Evolutionary conservation across 2,329 filamentous ascomycete genomes (phyloP), one percentile per base, ranked within the genome.

Genomic region (Penicillium sp.): DNA sequence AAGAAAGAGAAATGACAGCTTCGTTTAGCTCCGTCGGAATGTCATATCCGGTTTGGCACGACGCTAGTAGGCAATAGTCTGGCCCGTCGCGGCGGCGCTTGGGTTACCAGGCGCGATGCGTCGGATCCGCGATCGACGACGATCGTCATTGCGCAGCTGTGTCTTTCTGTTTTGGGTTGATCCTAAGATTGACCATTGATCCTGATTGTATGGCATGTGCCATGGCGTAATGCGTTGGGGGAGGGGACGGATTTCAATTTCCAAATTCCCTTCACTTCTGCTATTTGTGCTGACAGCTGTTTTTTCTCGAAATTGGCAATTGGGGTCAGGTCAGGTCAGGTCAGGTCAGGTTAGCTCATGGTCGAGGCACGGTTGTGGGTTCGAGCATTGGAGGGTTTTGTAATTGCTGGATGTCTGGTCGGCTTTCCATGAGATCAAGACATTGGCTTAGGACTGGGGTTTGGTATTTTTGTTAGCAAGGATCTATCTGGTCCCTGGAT

Each of bases 351-450:
- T 5, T 22, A 3, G 18, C 34, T 65, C 61, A 65, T 49, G 63
- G 56, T 51, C 59, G 58, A 28, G 63, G 60, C 14, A 57, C 54
- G 13, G 53, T 41, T 10, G 57, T 50, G 16, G 61, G 41, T 19
- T 62, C 57, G 37, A 50, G 55, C 18, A 56, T 49, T 16, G 55
- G n/a, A 28, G 58, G 56, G 37, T 59, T 53, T 60, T 53, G 19
- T 54, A 58, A 22, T 22, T 22, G 19, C 5, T 57, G 55, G 14
- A 63, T 46, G 11, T 65, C 65, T 12, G 64, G 62, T 53, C 59
- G 59, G 38, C 49, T 64, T 41, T 80, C 77, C 54, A 79, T 71
- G 12, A 80, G 68, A 54, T 81, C 77, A 53, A 81, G 72, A 59
- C 78, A 81, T 57, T 75, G 72, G 14, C 69, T 71, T 39, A 81